Percentiles rank a stretch among this genome's conserved stretches.
Conservation (phyloP, 768 basidiomycete species). For the Macrolepiota albuminosa region DNA sequence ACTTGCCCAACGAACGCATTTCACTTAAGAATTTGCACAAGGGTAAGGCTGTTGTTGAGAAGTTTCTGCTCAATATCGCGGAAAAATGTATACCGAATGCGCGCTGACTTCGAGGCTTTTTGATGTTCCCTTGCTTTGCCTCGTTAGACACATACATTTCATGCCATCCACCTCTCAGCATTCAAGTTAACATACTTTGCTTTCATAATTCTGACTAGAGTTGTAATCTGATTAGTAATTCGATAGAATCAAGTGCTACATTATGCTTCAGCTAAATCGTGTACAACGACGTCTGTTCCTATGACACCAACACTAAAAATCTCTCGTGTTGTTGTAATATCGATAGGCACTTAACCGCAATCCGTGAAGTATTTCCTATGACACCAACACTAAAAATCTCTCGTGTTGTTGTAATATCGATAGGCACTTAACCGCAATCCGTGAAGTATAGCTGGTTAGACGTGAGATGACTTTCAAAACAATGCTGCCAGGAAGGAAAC, state of each 20-base stretch:
- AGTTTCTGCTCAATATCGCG: constrained; percentile 59
- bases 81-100: constrained; percentile 13
- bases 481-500: no score
- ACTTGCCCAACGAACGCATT: constrained; percentile 91
- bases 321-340: no score
- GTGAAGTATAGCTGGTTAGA: no score
- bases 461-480: no score
- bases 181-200: neutral
- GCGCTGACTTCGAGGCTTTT: neutral
- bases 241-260: neutral
- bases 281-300: neutral
- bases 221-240: neutral
- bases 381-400: no score
- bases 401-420: no score
- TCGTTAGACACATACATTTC: neutral
- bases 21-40: constrained; percentile 75
- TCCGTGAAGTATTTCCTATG: no score
- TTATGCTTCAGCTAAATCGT: neutral
- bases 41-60: constrained; percentile 73
- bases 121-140: neutral
- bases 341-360: no score
- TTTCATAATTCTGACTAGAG: neutral
- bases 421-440: no score
- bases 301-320: no score
- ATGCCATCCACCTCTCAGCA: neutral